Percentiles rank a stretch among this genome's conserved stretches.
phyloP scores from a whole-genome alignment of 805 yeast species.

The Scheffersomyces amazonensis region DNA sequence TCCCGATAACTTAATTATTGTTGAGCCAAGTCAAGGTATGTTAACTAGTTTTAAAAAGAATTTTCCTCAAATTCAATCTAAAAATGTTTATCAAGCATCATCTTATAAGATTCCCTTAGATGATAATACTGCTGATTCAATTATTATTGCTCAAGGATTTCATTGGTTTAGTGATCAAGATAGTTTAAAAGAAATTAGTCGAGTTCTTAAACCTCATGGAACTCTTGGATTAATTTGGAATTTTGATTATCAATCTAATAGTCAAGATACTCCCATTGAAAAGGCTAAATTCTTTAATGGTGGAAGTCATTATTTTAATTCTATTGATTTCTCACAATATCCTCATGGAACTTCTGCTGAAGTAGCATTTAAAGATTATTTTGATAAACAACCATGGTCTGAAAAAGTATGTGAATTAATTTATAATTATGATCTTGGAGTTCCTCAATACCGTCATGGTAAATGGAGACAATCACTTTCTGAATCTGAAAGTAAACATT shows the following conservation, averaged over 20 bases:
- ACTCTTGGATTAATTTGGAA: constrained; percentile 60
- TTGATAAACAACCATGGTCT: constrained; percentile 34
- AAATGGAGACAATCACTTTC: constrained; percentile 44
- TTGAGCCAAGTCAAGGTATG: constrained; percentile 63
- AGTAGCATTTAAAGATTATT: constrained; percentile 10
- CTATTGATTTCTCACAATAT: constrained; percentile 4
- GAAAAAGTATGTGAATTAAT: constrained; percentile 27
- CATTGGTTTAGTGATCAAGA: constrained; percentile 62
- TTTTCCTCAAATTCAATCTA: constrained; percentile 39
- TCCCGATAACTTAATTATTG: constrained; percentile 34
- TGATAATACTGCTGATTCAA: constrained; percentile 44
- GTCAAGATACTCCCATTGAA: constrained; percentile 4
- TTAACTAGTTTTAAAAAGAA: constrained; percentile 41
- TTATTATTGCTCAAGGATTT: constrained; percentile 59
- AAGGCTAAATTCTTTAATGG: constrained; percentile 3
- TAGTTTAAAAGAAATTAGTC: constrained; percentile 45
- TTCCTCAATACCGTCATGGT: constrained; percentile 56
- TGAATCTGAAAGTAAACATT: constrained; percentile 21
- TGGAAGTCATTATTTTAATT: constrained; percentile 4
- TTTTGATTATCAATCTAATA: constrained; percentile 34
- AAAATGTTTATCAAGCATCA: constrained; percentile 31
- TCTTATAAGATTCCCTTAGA: constrained; percentile 46
- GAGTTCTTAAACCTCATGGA: constrained; percentile 50
- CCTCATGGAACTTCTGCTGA: constrained; percentile 3
- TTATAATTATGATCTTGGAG: constrained; percentile 36